Evolutionary conservation across 2,329 filamentous ascomycete genomes (phyloP).

Genomic region (Penicillium sumatraense): DNA sequence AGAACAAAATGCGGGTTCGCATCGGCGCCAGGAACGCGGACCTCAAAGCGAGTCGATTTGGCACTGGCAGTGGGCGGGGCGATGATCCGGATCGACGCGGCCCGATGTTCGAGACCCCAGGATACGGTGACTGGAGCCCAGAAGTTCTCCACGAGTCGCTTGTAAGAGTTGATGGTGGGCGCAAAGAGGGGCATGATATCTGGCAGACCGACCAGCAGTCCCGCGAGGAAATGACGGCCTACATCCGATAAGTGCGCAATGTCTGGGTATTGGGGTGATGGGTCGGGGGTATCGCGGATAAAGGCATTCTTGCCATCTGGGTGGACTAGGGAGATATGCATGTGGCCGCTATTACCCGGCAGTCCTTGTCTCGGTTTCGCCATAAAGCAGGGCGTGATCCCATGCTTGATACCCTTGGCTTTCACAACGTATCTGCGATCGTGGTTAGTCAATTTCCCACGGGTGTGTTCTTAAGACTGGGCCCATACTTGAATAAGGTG

Average conservation of each 20-base stretch:
- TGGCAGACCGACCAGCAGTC: constrained; percentile 83
- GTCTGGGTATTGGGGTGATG: constrained; percentile 73
- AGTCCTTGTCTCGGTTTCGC: constrained; percentile 90
- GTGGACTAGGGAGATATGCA: constrained; percentile 89
- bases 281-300: constrained; percentile 72
- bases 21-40: constrained; percentile 93
- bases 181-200: constrained; percentile 96
- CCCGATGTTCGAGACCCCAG: constrained; percentile 94
- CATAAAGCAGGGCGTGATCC: constrained; percentile 98
- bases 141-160: constrained; percentile 96
- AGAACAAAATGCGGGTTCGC: constrained; percentile 88
- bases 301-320: constrained; percentile 83
- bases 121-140: constrained; percentile 98
- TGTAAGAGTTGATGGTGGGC: constrained; percentile 97
- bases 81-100: constrained; percentile 87
- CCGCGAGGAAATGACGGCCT: constrained; percentile 90
- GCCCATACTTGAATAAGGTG: constrained; percentile 78
- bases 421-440: constrained; percentile 75
- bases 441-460: constrained; percentile 12
- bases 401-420: constrained; percentile 81
- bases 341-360: constrained; percentile 93
- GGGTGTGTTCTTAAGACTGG: not conserved
- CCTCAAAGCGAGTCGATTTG: constrained; percentile 87
- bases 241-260: constrained; percentile 81
- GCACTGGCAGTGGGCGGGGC: constrained; percentile 83